Percentiles rank a stretch among this genome's conserved stretches.
Evolutionary conservation across 805 yeast genomes (phyloP).

Genomic region (Yarrowia hollandica): DNA sequence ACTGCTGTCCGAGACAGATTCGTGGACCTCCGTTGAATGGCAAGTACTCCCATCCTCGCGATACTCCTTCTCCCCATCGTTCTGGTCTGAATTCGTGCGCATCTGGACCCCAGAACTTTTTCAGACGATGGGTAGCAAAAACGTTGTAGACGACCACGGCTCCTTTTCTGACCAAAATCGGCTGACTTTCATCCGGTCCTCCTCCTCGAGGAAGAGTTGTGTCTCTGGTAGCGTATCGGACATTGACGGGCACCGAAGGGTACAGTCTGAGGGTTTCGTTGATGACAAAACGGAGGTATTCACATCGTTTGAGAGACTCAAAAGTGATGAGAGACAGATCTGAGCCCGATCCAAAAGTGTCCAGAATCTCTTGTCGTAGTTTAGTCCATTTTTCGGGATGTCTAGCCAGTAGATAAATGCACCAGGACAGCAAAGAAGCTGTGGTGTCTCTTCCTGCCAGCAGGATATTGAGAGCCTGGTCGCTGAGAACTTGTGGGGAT

Average conservation of each 20-base stretch:
- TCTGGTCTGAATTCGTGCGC: conserved; percentile 49
- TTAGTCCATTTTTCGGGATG: conserved; percentile 39
- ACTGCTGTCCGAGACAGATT: conserved; percentile 57
- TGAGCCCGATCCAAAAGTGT: conserved; percentile 42
- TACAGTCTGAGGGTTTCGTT: conserved; percentile 53
- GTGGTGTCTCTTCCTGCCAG: conserved; percentile 60
- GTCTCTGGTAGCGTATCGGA: conserved; percentile 48
- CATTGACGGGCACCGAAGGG: conserved; percentile 54
- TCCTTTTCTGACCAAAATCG: conserved; percentile 49
- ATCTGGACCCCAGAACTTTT: conserved; percentile 48
- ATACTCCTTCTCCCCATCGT: conserved; percentile 45
- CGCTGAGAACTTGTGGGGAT: conserved; percentile 50
- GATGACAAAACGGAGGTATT: conserved; percentile 49
- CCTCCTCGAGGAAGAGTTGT: conserved; percentile 56
- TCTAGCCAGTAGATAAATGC: conserved; percentile 49
- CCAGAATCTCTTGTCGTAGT: conserved; percentile 45
- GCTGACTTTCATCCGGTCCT: conserved; percentile 45
- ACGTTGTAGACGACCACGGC: conserved; percentile 45
- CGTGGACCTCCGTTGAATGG: conserved; percentile 62
- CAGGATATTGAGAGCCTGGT: conserved; percentile 52
- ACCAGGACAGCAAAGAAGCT: conserved; percentile 50
- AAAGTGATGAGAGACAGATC: conserved; percentile 41
- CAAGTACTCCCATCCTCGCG: conserved; percentile 47
- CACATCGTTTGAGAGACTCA: conserved; percentile 52
- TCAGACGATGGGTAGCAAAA: conserved; percentile 48